These are phyloP conservation scores for Melaleuca quinquenervia DNA, from an alignment of 345 rosid species.

Conservation along the genomic window DNA sequence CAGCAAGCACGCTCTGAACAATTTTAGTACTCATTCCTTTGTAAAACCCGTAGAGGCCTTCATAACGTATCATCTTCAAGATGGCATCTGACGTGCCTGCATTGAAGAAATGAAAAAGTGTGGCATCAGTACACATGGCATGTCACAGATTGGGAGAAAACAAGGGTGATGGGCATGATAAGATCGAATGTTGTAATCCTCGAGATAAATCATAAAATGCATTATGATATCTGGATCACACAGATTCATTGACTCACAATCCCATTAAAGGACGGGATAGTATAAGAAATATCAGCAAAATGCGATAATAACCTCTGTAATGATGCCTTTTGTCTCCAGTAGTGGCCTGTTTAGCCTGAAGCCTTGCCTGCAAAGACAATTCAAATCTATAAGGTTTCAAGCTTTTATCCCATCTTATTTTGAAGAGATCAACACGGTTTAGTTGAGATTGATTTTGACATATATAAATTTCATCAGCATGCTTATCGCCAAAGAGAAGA, in stretches of 20 bases:
- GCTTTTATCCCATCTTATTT: neutral
- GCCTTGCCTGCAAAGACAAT: conserved; percentile 48
- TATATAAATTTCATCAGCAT: neutral
- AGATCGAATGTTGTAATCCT: neutral
- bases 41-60: conserved; percentile 81
- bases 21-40: conserved; percentile 95
- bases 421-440: neutral
- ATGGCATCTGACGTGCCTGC: conserved; percentile 78
- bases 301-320: conserved; percentile 48
- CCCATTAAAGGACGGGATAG: neutral
- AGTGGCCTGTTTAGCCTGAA: conserved; percentile 80
- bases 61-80: conserved; percentile 74
- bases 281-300: neutral
- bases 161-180: neutral
- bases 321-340: conserved; percentile 69
- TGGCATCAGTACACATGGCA: neutral
- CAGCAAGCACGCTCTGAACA: conserved; percentile 83
- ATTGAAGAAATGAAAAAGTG: neutral
- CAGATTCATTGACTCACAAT: neutral
- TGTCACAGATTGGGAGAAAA: neutral
- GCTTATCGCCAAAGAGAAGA: neutral
- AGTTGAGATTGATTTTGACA: neutral
- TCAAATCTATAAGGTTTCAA: neutral
- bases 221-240: neutral
- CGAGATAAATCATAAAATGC: neutral